Evolutionary conservation across 371 early-diverging fungal species (phyloP), one percentile per base, ranked within the genome.

Genomic region (Conidiobolus coronatus): DNA sequence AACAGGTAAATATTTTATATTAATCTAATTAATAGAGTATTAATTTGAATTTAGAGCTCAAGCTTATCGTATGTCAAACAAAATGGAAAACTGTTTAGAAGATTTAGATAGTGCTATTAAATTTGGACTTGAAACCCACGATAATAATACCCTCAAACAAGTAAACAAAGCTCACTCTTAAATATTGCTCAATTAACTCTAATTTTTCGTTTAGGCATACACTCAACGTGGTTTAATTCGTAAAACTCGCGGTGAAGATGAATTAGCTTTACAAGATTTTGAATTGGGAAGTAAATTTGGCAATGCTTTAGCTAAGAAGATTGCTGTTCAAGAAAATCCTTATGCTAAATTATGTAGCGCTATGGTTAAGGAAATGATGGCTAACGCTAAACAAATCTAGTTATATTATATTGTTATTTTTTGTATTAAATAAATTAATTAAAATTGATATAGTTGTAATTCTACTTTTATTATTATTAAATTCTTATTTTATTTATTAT

Each of bases 331-430:
- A 48, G 83, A 85, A 50, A 90, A 90, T 53, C 91, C 89, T 1
- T 85, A 83, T 62, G 88, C 89, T 3, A 85, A 88, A 50, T 67
- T 90, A 69, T 90, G 83, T 50, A 73, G 75, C 40, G 75, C 74
- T 24, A 72, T 79, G 43, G 70, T 82, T 52, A 61, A 70, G 55
- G 74, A 83, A 48, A 71, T 74, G 42, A 34, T 51, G 24, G 36
- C 41, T 33, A 44, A 45, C 3, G 7, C 20, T 13, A 24, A 49
- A n/a, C 19, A 49, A n/a, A n/a, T n/a, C n/a, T n/a, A n/a, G n/a
- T n/a, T n/a, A 49, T 23, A n/a, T 15, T 6, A 9, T 43, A 18
- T 40, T 40, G 29, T 29, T 29, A 29, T 29, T 29, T 29, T 29
- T 29, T 29, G 29, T 29, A 29, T 29, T 29, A 29, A 29, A 29